Conservation (phyloP, 202 grass and related monocot genomes). For the Zizania palustris region DNA sequence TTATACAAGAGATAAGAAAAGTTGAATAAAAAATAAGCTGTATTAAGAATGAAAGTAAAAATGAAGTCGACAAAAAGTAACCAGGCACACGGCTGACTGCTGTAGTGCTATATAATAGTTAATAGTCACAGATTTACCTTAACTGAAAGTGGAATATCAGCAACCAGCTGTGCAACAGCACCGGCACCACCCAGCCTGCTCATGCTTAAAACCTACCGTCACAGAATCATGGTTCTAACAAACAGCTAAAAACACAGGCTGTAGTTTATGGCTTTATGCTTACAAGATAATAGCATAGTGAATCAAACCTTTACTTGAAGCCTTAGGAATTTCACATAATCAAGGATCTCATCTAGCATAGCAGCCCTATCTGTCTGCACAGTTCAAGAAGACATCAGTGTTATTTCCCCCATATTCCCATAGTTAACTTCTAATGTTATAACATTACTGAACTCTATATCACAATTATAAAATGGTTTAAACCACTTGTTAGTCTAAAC, state of each 20-base stretch:
- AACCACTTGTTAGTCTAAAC: constrained; percentile 14
- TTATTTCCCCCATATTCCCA: neutral
- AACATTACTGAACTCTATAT: neutral
- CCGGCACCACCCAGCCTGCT: constrained; percentile 94
- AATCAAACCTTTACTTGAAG: constrained; percentile 95
- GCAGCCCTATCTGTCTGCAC: constrained; percentile 98
- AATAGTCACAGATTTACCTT: constrained; percentile 52
- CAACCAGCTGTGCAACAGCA: constrained; percentile 93
- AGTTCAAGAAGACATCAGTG: constrained; percentile 38
- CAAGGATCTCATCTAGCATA: constrained; percentile 99
- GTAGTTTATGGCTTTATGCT: neutral
- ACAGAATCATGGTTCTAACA: constrained; percentile 39
- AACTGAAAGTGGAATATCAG: constrained; percentile 92
- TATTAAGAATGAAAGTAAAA: too few species aligned
- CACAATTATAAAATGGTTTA: neutral
- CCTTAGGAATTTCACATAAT: constrained; percentile 98
- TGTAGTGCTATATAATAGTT: constrained; percentile 38
- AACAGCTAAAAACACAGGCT: constrained; percentile 32
- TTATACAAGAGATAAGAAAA: constrained; percentile 11
- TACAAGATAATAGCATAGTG: constrained; percentile 34
- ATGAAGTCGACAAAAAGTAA: constrained; percentile 13
- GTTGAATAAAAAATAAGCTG: too few species aligned
- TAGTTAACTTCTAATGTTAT: constrained; percentile 20
- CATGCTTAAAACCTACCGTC: constrained; percentile 91
- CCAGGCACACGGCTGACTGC: neutral